Conservation (phyloP, 768 basidiomycete species). For the Tricholoma matsutake region DNA sequence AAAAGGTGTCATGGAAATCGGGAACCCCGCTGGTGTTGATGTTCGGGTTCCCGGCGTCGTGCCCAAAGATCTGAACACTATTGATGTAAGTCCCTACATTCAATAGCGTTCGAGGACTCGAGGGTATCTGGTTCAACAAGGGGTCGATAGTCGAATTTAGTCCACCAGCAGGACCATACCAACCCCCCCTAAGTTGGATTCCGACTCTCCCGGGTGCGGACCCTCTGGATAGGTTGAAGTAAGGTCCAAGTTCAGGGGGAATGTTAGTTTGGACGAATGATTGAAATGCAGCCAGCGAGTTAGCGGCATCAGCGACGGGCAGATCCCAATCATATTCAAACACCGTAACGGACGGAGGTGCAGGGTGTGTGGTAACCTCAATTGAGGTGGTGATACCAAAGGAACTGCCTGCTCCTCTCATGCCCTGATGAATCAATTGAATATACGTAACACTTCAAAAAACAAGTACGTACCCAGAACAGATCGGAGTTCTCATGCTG, state of each 20-base stretch:
- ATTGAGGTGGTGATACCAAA: not conserved
- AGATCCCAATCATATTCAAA: constrained; percentile 36
- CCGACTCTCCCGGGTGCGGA: constrained; percentile 26
- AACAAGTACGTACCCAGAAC: constrained; percentile 22
- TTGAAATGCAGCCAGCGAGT: constrained; percentile 32
- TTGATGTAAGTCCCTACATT: constrained; percentile 17
- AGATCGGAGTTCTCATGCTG: constrained; percentile 39
- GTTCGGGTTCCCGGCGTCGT: constrained; percentile 1
- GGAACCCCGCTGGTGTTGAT: constrained; percentile 19
- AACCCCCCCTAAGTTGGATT: constrained; percentile 13
- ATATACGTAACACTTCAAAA: constrained; percentile 29
- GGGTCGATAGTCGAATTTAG: constrained; percentile 11
- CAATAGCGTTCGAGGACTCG: not conserved
- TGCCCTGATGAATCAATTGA: constrained; percentile 6
- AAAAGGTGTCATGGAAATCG: constrained; percentile 29
- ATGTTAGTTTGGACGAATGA: constrained; percentile 30
- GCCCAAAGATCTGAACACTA: constrained; percentile 9
- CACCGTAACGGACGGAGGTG: constrained; percentile 15
- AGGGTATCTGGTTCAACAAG: constrained; percentile 12
- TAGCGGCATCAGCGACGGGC: constrained; percentile 25
- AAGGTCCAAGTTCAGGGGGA: constrained; percentile 32
- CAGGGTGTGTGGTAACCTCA: constrained; percentile 4
- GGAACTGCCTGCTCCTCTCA: constrained; percentile 19
- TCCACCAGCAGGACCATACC: constrained; percentile 1
- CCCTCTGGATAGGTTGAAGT: constrained; percentile 7